phyloP scores from a whole-genome alignment of 768 basidiomycete species.

The Infundibulicybe gibba region DNA sequence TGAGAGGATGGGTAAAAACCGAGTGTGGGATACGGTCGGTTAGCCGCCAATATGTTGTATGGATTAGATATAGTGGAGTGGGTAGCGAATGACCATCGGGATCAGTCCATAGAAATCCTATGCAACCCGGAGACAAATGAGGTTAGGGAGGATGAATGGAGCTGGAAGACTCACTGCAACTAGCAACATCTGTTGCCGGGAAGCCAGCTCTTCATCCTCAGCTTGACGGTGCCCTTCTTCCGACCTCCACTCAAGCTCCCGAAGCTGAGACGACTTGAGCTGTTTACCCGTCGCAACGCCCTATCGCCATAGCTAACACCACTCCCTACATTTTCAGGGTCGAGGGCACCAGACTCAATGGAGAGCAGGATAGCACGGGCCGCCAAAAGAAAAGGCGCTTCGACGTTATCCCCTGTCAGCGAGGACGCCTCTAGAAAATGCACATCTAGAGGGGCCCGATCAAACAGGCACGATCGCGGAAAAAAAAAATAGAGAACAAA shows the following conservation, averaged over 20 bases:
- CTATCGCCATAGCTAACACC: conserved; percentile 97
- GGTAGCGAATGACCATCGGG: too few species aligned
- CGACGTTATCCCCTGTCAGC: conserved; percentile 87
- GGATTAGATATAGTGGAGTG: too few species aligned
- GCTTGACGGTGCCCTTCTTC: conserved; percentile 53
- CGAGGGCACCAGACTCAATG: conserved; percentile 86
- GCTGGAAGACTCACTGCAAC: conserved; percentile 4
- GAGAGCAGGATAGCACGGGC: conserved; percentile 86
- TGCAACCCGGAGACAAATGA: background rate
- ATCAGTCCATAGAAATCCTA: too few species aligned
- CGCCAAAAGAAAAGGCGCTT: conserved; percentile 86
- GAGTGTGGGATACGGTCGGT: too few species aligned
- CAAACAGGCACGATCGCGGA: background rate
- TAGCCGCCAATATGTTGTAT: too few species aligned
- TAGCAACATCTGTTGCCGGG: conserved; percentile 70
- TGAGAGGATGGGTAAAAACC: conserved; percentile 7
- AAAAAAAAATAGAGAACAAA: conserved; percentile 26
- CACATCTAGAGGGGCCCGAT: conserved; percentile 51
- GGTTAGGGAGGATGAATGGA: conserved; percentile 9
- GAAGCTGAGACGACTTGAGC: conserved; percentile 85
- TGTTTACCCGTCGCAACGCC: conserved; percentile 85
- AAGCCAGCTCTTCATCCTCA: conserved; percentile 60
- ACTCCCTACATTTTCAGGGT: conserved; percentile 92
- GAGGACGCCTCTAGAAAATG: conserved; percentile 95
- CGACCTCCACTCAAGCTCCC: conserved; percentile 74